A percentile compares a stretch with the other conserved stretches of the same genome.
These are phyloP conservation scores for Scenedesmus sp. DNA, from an alignment of 163 green algal genomes.

Conservation along the genomic window DNA sequence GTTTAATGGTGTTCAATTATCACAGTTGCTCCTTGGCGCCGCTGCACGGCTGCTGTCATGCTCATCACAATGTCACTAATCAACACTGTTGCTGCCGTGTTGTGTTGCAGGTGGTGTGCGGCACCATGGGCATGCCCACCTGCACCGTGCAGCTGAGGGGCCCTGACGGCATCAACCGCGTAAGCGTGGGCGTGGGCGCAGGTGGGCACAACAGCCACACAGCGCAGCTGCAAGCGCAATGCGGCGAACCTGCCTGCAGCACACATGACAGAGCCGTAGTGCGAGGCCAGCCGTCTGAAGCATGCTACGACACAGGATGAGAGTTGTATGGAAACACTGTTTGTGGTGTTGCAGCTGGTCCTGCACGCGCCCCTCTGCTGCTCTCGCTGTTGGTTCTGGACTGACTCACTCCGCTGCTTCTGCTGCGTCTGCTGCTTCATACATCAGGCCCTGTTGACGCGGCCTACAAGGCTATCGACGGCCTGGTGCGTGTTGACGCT, in stretches of 20 bases:
- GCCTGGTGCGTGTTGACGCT: constrained; percentile 84
- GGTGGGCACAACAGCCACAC: constrained; percentile 56
- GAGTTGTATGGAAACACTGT: too few species aligned
- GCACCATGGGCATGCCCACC: constrained; percentile 96
- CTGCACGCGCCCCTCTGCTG: too few species aligned
- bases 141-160: constrained; percentile 94
- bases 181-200: constrained; percentile 85
- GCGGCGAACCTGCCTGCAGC: too few species aligned
- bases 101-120: constrained; percentile 90
- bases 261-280: background rate
- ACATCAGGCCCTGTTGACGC: constrained; percentile 91
- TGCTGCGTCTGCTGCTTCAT: background rate
- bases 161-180: constrained; percentile 86
- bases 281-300: too few species aligned
- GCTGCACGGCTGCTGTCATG: background rate
- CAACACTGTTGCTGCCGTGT: background rate
- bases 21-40: too few species aligned
- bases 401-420: too few species aligned
- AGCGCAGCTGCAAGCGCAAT: background rate
- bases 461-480: constrained; percentile 97
- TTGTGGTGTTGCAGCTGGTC: too few species aligned
- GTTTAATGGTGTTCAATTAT: too few species aligned
- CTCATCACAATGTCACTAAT: too few species aligned
- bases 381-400: background rate
- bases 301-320: too few species aligned